These are phyloP conservation scores for Globisporangium cystogenes DNA, from an alignment of 352 stramenopile species.

Conservation along the genomic window DNA sequence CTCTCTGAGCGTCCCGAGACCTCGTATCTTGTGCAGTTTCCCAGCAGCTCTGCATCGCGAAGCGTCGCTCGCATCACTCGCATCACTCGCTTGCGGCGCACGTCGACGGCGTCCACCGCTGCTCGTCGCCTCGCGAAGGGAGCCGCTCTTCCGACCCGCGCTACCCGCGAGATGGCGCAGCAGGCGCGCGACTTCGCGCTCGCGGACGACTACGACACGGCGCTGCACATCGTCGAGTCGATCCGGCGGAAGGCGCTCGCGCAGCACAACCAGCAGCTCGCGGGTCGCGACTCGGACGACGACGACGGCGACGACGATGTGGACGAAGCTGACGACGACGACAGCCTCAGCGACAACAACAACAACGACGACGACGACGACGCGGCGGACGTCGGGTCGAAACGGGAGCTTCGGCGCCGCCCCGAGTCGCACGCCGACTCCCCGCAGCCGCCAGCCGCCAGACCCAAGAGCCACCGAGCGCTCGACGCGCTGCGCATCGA, in stretches of 20 bases:
- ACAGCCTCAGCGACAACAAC: conserved; percentile 1
- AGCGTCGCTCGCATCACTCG: no score
- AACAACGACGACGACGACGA: not conserved
- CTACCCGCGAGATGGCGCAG: conserved; percentile 1
- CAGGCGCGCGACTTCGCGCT: not conserved
- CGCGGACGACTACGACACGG: conserved; percentile 13
- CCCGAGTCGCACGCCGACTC: not conserved
- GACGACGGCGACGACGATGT: not conserved
- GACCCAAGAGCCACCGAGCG: not conserved
- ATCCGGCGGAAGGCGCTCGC: conserved; percentile 13
- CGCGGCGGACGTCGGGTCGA: not conserved
- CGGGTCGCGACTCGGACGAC: not conserved
- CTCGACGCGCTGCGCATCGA: conserved; percentile 9
- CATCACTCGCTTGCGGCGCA: no score
- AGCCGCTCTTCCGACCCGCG: no score
- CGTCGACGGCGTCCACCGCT: no score
- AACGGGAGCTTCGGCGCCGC: not conserved
- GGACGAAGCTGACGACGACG: not conserved
- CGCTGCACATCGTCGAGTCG: conserved; percentile 13
- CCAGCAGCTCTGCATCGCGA: not conserved
- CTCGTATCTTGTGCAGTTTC: not conserved
- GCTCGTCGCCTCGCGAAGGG: no score
- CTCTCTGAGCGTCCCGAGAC: no score
- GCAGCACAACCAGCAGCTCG: not conserved
- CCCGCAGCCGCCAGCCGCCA: not conserved